Evolutionary conservation across 805 yeast genomes (phyloP), one percentile per base, ranked within the genome.

Genomic region (Candida krabiensis): DNA sequence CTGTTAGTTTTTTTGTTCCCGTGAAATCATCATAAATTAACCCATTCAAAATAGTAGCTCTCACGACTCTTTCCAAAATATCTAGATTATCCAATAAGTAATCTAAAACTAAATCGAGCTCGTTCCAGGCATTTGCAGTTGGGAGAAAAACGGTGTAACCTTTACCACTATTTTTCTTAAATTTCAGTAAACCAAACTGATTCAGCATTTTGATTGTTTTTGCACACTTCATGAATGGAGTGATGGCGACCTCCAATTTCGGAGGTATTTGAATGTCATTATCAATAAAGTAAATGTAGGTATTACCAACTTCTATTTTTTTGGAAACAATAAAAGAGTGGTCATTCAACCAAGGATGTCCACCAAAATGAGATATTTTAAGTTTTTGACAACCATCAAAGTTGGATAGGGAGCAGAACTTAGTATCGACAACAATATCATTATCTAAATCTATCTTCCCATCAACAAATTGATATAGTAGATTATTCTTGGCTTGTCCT

Each of bases 81-180:
- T 75, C 63, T 1, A 64, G 65, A 47, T 87, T 75, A 2, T 58
- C 38, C 40, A 77, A 69, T 16, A 90, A 59, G 55, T 80, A 83
- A 29, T 75, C 75, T 33, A 77, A 64, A 4, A 80, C 71, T 19
- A 90, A 64, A 3, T 79, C 85, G 15, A 80, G 67, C 3, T 64
- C 58, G 16, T 72, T 70, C 96, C 96, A 89, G 0, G 90, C 75
- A 28, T 70, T 66, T 21, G 84, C 79, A 40, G 89, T 81, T 0
- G 98, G 98, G 19, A 90, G 64, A 37, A 90, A 75, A 0, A 83
- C 62, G 0, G 96, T 78, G 63, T 88, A 87, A 0, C 95, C 95
- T 15, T 65, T 52, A 15, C 64, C 60, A 19, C 52, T 54, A 41
- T 81, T 83, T 4, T 71, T 63, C 28, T 43, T 40, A 28, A 83